These are phyloP conservation scores for Turritis glabra DNA, from an alignment of 345 rosid species.

Conservation along the genomic window DNA sequence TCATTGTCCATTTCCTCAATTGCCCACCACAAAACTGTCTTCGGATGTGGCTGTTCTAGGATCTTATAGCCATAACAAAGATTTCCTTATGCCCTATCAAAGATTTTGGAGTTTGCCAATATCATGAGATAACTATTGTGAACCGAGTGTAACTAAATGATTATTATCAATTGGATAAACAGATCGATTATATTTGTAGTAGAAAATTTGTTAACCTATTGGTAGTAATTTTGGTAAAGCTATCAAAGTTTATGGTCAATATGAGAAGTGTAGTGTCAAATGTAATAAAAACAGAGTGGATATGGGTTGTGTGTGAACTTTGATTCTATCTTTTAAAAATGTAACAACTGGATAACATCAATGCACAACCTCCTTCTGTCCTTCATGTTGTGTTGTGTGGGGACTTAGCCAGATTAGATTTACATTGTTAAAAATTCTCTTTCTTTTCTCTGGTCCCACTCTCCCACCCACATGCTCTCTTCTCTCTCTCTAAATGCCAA, in stretches of 20 bases:
- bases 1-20: conserved; percentile 32
- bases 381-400: conserved; percentile 36
- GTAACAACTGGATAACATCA: conserved; percentile 41
- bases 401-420: conserved; percentile 40
- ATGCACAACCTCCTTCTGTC: conserved; percentile 35
- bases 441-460: conserved; percentile 23
- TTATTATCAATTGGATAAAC: neutral
- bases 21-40: conserved; percentile 29
- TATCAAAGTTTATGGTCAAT: neutral
- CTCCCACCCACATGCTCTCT: conserved; percentile 40
- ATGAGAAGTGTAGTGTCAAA: neutral
- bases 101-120: neutral
- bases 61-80: conserved; percentile 22
- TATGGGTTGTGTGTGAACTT: conserved; percentile 29
- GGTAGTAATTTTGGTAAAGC: neutral
- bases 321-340: conserved; percentile 21
- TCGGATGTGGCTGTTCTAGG: conserved; percentile 30
- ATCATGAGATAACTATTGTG: neutral
- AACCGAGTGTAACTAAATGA: neutral
- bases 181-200: neutral
- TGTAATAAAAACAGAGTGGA: conserved; percentile 23
- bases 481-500: conserved; percentile 11
- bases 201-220: neutral
- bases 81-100: conserved; percentile 3
- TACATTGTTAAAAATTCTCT: conserved; percentile 11